phyloP scores from a whole-genome alignment of 164 flowering plant species.

The Umbilicus rupestris region DNA sequence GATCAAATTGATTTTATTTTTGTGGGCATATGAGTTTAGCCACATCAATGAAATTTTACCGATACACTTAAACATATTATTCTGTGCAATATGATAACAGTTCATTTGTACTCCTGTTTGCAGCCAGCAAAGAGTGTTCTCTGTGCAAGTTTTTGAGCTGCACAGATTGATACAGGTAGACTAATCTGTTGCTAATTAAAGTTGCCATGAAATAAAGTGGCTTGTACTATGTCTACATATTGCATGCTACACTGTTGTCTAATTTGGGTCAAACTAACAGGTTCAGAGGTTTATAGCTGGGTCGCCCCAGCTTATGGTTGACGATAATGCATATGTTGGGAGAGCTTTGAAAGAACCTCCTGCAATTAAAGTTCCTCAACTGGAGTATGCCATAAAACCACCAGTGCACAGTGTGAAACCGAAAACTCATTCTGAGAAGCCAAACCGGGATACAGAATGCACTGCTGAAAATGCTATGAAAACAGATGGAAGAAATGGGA shows the following conservation, averaged over 20 bases:
- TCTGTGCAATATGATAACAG: conserved; percentile 14
- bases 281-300: conserved; percentile 67
- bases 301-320: conserved; percentile 56
- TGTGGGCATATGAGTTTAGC: not conserved
- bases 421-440: conserved; percentile 33
- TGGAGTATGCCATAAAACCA: conserved; percentile 27
- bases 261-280: conserved; percentile 24
- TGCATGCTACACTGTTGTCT: not conserved
- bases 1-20: too few species aligned
- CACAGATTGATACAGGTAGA: conserved; percentile 83
- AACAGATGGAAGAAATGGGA: conserved; percentile 29
- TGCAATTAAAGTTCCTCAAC: conserved; percentile 25
- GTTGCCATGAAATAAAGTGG: not conserved
- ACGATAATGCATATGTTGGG: conserved; percentile 24
- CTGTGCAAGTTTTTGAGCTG: conserved; percentile 94
- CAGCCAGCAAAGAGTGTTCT: conserved; percentile 93
- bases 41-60: not conserved
- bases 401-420: conserved; percentile 19
- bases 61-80: not conserved
- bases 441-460: conserved; percentile 32
- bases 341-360: conserved; percentile 30
- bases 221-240: not conserved
- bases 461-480: conserved; percentile 44
- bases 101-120: conserved; percentile 15
- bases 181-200: not conserved